These are phyloP conservation scores for Mortierella sp. DNA, from an alignment of 371 early-diverging fungal species.

Conservation along the genomic window DNA sequence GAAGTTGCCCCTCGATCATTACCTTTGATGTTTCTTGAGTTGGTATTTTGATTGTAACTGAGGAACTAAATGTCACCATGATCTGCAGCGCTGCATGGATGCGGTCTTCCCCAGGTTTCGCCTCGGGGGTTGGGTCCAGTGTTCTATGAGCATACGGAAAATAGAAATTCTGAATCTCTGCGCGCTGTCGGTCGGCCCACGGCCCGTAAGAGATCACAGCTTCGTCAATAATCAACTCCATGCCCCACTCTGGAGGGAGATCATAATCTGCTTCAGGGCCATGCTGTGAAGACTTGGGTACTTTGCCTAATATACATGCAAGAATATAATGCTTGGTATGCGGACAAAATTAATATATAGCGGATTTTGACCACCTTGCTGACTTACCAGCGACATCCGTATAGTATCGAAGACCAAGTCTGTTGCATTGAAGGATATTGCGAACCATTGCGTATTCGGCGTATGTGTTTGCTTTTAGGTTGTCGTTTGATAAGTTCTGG, in stretches of 20 bases:
- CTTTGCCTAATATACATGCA: slow-evolving; percentile 59
- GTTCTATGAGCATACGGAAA: slow-evolving; percentile 80
- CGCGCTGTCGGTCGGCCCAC: slow-evolving; percentile 89
- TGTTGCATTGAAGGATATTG: slow-evolving; percentile 74
- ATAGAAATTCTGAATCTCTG: slow-evolving; percentile 79
- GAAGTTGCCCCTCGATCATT: slow-evolving; percentile 3
- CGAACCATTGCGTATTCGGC: slow-evolving; percentile 83
- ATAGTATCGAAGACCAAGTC: slow-evolving; percentile 74
- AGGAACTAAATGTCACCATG: slow-evolving; percentile 73
- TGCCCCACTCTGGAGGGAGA: slow-evolving; percentile 80
- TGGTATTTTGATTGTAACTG: slow-evolving; percentile 76
- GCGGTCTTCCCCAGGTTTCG: slow-evolving; percentile 70
- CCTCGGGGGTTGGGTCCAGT: slow-evolving; percentile 60
- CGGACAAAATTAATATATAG: background rate
- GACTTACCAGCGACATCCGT: slow-evolving; percentile 76
- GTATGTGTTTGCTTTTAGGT: slow-evolving; percentile 59
- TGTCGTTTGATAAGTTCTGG: slow-evolving; percentile 38
- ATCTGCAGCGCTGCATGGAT: slow-evolving; percentile 73
- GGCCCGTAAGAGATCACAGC: slow-evolving; percentile 85
- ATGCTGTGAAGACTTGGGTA: slow-evolving; percentile 56
- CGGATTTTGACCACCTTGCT: background rate
- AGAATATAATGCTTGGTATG: background rate
- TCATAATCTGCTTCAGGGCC: slow-evolving; percentile 61
- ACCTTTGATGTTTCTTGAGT: slow-evolving; percentile 85
- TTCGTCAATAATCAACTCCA: slow-evolving; percentile 71